Percentiles rank a stretch among this genome's conserved stretches.
These are phyloP conservation scores for Jaenimonas drosophilae DNA, from an alignment of 208 protist genomes.

Conservation along the genomic window DNA sequence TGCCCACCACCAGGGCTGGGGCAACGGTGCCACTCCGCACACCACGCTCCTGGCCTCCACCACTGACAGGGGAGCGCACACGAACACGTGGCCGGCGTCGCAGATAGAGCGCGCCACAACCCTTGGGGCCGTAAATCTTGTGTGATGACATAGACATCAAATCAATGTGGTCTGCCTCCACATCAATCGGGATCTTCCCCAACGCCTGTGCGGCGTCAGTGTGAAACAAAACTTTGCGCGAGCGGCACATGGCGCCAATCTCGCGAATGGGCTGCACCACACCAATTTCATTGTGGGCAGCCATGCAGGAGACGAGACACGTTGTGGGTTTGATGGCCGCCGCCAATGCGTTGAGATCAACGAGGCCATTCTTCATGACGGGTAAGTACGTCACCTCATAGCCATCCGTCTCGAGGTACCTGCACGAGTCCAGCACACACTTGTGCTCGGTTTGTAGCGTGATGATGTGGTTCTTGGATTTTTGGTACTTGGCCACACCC, in stretches of 20 bases:
- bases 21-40: slow-evolving; percentile 94
- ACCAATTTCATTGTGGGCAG: slow-evolving; percentile 99
- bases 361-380: slow-evolving; percentile 94
- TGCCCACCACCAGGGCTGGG: slow-evolving; percentile 88
- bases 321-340: slow-evolving; percentile 92
- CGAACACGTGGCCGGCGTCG: slow-evolving; percentile 93
- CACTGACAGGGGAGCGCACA: slow-evolving; percentile 95
- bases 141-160: slow-evolving; percentile 97
- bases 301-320: slow-evolving; percentile 97
- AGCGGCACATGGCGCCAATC: slow-evolving; percentile 94
- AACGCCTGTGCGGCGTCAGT: slow-evolving; percentile 96
- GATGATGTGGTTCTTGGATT: slow-evolving; percentile 97
- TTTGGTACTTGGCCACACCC: slow-evolving; percentile 96
- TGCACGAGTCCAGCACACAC: slow-evolving; percentile 98
- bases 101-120: slow-evolving; percentile 85
- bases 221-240: slow-evolving; percentile 97
- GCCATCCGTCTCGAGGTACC: slow-evolving; percentile 93
- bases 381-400: slow-evolving; percentile 97
- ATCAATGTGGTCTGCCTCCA: slow-evolving; percentile 96
- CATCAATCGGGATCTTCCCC: slow-evolving; percentile 97
- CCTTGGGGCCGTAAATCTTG: slow-evolving; percentile 98
- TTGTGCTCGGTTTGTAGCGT: slow-evolving; percentile 99
- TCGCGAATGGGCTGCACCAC: slow-evolving; percentile 95
- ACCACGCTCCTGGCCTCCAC: slow-evolving; percentile 98
- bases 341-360: slow-evolving; percentile 91